Percentiles rank a stretch among this genome's conserved stretches.
Conservation (phyloP, 257 asterid genomes). For the Plantago elongata region DNA sequence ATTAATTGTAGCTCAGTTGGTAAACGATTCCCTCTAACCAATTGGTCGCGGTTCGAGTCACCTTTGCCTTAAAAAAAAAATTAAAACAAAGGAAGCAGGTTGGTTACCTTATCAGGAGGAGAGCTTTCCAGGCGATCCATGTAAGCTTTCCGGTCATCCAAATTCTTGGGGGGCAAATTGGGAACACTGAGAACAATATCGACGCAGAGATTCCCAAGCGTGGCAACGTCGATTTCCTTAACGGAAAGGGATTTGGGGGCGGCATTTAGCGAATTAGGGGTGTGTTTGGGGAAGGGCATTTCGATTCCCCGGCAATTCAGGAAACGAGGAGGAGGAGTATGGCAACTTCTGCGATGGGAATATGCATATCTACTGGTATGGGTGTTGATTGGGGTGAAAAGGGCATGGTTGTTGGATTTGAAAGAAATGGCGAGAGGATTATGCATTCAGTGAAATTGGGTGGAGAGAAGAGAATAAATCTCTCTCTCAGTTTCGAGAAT, state of each 20-base stretch:
- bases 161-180: slow-evolving; percentile 64
- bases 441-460: slow-evolving; percentile 48
- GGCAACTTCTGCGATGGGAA: slow-evolving; percentile 2
- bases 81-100: too few relatives aligned
- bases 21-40: too few relatives aligned
- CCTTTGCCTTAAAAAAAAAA: too few relatives aligned
- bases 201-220: slow-evolving; percentile 85
- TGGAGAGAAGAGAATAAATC: too few relatives aligned
- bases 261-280: slow-evolving; percentile 40
- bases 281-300: slow-evolving; percentile 30
- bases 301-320: slow-evolving; percentile 44
- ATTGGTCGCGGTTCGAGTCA: too few relatives aligned
- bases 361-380: slow-evolving; percentile 40
- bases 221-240: slow-evolving; percentile 80
- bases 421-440: slow-evolving; percentile 42
- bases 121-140: slow-evolving; percentile 68
- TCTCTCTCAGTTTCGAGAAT: too few relatives aligned
- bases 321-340: slow-evolving; percentile 24
- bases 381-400: slow-evolving; percentile 40
- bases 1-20: too few relatives aligned
- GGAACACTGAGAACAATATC: slow-evolving; percentile 90
- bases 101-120: slow-evolving; percentile 88
- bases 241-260: slow-evolving; percentile 30
- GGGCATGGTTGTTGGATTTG: slow-evolving; percentile 36
- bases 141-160: slow-evolving; percentile 57